phyloP scores from a whole-genome alignment of 805 yeast species.

The Maudiozyma saulgeensis region DNA sequence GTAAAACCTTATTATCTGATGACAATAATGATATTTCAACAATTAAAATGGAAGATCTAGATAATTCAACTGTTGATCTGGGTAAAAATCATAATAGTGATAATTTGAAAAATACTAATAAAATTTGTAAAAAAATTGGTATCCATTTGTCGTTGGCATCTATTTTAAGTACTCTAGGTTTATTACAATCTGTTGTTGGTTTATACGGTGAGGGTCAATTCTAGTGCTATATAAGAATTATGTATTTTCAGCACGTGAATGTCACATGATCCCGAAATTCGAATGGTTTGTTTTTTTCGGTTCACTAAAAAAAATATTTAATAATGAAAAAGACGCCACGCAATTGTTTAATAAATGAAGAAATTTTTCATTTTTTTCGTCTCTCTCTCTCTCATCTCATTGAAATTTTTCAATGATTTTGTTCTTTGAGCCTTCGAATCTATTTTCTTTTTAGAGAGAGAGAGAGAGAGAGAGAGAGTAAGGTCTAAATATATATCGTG shows the following conservation, averaged over 20 bases:
- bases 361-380: not conserved
- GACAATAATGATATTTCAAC: not conserved
- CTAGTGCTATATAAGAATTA: not conserved
- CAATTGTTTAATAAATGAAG: not conserved
- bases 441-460: no score
- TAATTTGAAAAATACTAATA: not conserved
- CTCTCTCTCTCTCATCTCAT: not conserved
- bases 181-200: conserved; percentile 25
- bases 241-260: not conserved
- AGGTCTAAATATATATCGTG: no score
- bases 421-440: not conserved
- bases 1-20: not conserved
- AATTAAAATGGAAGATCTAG: conserved; percentile 5
- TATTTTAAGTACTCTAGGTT: conserved; percentile 10
- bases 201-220: conserved; percentile 29
- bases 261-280: no score
- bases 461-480: no score
- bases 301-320: no score
- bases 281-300: no score
- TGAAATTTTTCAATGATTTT: not conserved
- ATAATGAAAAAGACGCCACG: no score
- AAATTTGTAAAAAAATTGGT: conserved; percentile 4
- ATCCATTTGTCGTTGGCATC: conserved; percentile 14
- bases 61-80: conserved; percentile 23
- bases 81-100: not conserved